A percentile compares a stretch with the other conserved stretches of the same genome.
Conservation (phyloP, 2,329 filamentous ascomycete species). For the Phymatotrichopsis omnivora region DNA sequence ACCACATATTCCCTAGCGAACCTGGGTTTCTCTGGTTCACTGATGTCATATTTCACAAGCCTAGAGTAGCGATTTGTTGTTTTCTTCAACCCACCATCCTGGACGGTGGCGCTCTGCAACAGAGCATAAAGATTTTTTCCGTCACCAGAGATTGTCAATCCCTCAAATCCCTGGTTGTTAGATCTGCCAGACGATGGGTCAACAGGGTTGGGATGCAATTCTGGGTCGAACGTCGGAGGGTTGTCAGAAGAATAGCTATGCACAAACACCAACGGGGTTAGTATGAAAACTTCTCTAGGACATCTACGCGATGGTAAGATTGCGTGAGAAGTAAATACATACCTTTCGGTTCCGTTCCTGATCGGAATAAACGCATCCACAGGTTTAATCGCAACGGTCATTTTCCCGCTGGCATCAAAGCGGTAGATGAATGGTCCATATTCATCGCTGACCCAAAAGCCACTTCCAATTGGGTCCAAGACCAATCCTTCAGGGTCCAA, state of each 20-base stretch:
- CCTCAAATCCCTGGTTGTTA: slow-evolving; percentile 70
- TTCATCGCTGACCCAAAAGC: slow-evolving; percentile 61
- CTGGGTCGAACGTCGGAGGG: slow-evolving; percentile 49
- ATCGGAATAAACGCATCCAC: slow-evolving; percentile 54
- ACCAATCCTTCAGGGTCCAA: slow-evolving; percentile 59
- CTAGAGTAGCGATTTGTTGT: slow-evolving; percentile 49
- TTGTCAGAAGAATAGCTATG: slow-evolving; percentile 53
- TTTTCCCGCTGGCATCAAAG: slow-evolving; percentile 48
- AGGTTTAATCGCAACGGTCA: slow-evolving; percentile 54
- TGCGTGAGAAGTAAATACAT: neutral
- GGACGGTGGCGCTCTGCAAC: slow-evolving; percentile 54
- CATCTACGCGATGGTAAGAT: neutral
- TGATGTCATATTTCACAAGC: slow-evolving; percentile 54
- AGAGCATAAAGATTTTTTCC: slow-evolving; percentile 55
- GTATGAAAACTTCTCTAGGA: neutral
- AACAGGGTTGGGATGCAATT: slow-evolving; percentile 42
- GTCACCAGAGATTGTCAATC: slow-evolving; percentile 52
- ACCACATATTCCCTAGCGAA: slow-evolving; percentile 56
- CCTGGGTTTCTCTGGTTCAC: slow-evolving; percentile 30
- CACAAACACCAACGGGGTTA: neutral
- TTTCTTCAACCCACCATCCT: slow-evolving; percentile 50
- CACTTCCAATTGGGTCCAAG: no score
- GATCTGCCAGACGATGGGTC: slow-evolving; percentile 52
- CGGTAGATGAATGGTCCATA: slow-evolving; percentile 62
- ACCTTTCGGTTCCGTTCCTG: slow-evolving; percentile 47